Evolutionary conservation across 2,329 filamentous ascomycete species (phyloP).

Genomic region (Aureobasidium subglaciale): DNA sequence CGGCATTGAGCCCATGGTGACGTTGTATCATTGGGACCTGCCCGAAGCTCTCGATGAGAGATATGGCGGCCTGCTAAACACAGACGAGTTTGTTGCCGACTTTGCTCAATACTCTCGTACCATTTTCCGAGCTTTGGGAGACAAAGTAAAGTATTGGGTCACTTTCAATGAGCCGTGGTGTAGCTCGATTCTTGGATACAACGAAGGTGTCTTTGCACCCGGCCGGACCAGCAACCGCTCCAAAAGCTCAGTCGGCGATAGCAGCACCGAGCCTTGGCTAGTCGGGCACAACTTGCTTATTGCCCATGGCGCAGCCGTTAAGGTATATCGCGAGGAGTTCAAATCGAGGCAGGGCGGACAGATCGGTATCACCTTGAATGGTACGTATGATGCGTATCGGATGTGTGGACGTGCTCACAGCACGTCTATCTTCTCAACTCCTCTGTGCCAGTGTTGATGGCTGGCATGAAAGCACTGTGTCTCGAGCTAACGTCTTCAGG

Average conservation of each 20-base stretch:
- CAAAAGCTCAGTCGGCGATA: conserved; percentile 65
- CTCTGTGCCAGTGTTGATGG: no score
- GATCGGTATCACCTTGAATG: conserved; percentile 84
- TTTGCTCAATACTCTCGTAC: conserved; percentile 72
- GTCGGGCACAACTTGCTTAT: conserved; percentile 75
- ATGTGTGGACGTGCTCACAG: no score
- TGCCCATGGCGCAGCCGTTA: conserved; percentile 73
- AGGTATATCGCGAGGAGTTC: conserved; percentile 76
- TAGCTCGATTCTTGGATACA: conserved; percentile 73
- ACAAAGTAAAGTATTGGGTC: conserved; percentile 79
- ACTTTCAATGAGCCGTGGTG: conserved; percentile 82
- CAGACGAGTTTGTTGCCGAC: conserved; percentile 74
- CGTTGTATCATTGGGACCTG: conserved; percentile 86
- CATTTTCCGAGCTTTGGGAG: conserved; percentile 63
- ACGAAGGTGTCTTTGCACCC: conserved; percentile 69
- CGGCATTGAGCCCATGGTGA: conserved; percentile 74
- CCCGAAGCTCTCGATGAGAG: conserved; percentile 70
- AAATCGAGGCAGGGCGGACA: conserved; percentile 64
- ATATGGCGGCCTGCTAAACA: conserved; percentile 75
- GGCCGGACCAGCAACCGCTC: conserved; percentile 71
- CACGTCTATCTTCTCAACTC: no score
- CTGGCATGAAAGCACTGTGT: background rate
- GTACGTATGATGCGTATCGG: no score
- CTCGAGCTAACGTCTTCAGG: conserved; percentile 36
- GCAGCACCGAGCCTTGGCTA: conserved; percentile 70